phyloP scores from a whole-genome alignment of 371 early-diverging fungal species.

The Apophysomyces variabilis region DNA sequence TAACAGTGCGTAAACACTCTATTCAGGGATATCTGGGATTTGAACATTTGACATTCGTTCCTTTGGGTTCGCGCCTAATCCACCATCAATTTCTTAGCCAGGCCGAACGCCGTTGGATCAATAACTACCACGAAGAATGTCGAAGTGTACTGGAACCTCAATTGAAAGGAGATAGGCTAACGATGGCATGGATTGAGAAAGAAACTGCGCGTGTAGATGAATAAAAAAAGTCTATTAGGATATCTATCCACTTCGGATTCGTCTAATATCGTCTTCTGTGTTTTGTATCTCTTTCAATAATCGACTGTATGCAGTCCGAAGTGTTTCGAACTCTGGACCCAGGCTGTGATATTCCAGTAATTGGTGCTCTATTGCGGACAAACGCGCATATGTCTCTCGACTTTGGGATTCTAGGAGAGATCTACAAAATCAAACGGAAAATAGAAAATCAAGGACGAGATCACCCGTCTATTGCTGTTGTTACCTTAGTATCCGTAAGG shows the following conservation, averaged over 20 bases:
- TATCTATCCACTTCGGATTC: background rate
- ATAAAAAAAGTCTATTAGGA: too few species aligned
- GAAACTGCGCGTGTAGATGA: constrained; percentile 51
- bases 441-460: background rate
- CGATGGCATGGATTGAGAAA: constrained; percentile 75
- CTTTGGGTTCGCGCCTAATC: constrained; percentile 78
- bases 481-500: constrained; percentile 20
- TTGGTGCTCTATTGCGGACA: constrained; percentile 16
- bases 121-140: constrained; percentile 81
- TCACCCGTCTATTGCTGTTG: background rate
- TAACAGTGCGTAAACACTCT: constrained; percentile 62
- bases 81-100: constrained; percentile 62
- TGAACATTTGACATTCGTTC: constrained; percentile 90
- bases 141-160: constrained; percentile 75
- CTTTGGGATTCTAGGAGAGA: constrained; percentile 15
- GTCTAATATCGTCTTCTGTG: constrained; percentile 23
- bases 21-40: constrained; percentile 81
- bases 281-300: constrained; percentile 21
- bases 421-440: background rate
- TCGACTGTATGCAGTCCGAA: constrained; percentile 16
- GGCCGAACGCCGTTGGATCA: constrained; percentile 82
- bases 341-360: constrained; percentile 16
- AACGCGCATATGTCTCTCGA: constrained; percentile 13
- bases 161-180: constrained; percentile 63
- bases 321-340: constrained; percentile 26